These are phyloP conservation scores for Fusarium marasasianum DNA, from an alignment of 2,329 filamentous ascomycete genomes.

Conservation along the genomic window DNA sequence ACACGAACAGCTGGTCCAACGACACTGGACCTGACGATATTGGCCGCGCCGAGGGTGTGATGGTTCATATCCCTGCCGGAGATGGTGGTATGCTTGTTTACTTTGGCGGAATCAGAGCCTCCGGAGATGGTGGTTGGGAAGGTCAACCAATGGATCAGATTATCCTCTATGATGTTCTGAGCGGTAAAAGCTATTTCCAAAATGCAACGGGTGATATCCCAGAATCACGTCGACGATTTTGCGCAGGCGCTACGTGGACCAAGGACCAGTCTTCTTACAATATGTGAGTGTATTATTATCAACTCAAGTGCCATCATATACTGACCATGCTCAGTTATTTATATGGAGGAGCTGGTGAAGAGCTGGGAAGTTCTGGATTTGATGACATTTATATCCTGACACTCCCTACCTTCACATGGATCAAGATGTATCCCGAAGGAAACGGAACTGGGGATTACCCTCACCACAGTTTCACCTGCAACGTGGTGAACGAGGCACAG, in stretches of 20 bases:
- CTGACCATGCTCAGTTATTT: conserved; percentile 58
- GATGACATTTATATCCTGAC: conserved; percentile 70
- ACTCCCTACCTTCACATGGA: conserved; percentile 70
- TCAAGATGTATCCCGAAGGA: conserved; percentile 60
- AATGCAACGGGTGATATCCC: conserved; percentile 63
- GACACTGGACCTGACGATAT: conserved; percentile 62
- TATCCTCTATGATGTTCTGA: conserved; percentile 67
- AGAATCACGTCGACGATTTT: conserved; percentile 64
- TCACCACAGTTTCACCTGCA: conserved; percentile 66
- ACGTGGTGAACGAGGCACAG: conserved; percentile 62
- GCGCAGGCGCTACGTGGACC: conserved; percentile 68
- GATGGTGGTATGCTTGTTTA: conserved; percentile 69
- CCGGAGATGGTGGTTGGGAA: conserved; percentile 57
- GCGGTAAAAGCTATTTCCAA: conserved; percentile 67
- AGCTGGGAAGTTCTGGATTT: conserved; percentile 57
- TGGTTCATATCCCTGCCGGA: conserved; percentile 69
- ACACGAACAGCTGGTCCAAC: conserved; percentile 60
- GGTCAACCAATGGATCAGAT: conserved; percentile 61
- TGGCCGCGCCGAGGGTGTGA: conserved; percentile 66
- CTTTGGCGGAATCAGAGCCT: conserved; percentile 67
- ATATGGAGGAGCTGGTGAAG: conserved; percentile 66
- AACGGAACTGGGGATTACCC: conserved; percentile 52
- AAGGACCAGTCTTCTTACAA: conserved; percentile 70
- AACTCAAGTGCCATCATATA: neutral
- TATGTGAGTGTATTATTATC: conserved; percentile 56